phyloP scores from a whole-genome alignment of 2,329 filamentous ascomycete genomes.

The Cladosporium austrohemisphaericum region DNA sequence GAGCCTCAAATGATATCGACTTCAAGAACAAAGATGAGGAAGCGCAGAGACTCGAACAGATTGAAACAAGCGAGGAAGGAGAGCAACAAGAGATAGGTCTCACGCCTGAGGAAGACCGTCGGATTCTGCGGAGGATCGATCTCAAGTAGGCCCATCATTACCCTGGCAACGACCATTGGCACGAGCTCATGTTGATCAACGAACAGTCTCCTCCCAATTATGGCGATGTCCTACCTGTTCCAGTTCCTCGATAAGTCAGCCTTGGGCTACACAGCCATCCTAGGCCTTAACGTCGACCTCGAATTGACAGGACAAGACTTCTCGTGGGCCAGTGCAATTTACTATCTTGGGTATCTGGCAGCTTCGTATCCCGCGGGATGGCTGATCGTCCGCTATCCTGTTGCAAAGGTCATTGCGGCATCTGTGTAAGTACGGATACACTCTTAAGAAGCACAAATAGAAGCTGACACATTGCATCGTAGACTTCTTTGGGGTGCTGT shows the following conservation, averaged over 20 bases:
- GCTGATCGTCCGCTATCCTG: not conserved
- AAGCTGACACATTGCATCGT: not conserved
- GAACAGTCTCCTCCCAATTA: no score
- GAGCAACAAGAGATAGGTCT: no score
- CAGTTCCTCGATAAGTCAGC: slow-evolving; percentile 1
- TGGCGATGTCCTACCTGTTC: not conserved
- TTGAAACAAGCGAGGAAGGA: not conserved
- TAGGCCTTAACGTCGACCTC: not conserved
- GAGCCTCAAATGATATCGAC: not conserved
- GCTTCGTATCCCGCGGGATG: slow-evolving; percentile 1
- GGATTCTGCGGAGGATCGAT: not conserved
- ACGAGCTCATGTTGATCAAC: no score
- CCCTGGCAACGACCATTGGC: no score
- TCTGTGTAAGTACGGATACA: not conserved
- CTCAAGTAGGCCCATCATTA: no score
- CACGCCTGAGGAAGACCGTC: not conserved
- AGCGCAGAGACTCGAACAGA: not conserved
- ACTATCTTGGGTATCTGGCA: not conserved
- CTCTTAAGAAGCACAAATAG: not conserved
- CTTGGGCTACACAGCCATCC: not conserved
- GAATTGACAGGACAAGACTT: slow-evolving; percentile 1
- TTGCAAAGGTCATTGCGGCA: not conserved
- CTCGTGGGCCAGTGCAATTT: not conserved
- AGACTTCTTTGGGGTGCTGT: not conserved
- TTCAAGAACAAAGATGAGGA: not conserved